These are phyloP conservation scores for Scortechinia acanthostroma DNA, from an alignment of 2,329 filamentous ascomycete species.

Conservation along the genomic window DNA sequence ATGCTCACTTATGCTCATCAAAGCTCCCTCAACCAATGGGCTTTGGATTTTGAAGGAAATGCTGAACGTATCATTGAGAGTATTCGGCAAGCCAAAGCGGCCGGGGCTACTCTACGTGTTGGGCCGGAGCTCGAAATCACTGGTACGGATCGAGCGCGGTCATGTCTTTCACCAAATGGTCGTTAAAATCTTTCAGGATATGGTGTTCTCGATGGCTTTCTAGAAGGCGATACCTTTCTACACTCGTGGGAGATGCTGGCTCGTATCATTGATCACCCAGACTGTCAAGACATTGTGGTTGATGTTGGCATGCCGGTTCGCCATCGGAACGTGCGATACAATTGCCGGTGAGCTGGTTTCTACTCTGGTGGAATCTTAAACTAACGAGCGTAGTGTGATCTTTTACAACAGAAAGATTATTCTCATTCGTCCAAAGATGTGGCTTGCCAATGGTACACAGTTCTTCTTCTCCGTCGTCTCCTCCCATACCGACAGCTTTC, in stretches of 20 bases:
- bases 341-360: constrained; percentile 14
- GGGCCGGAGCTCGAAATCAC: constrained; percentile 32
- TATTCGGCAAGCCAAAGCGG: constrained; percentile 42
- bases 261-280: constrained; percentile 9
- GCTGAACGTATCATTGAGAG: constrained; percentile 48
- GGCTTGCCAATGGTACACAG: constrained; percentile 22
- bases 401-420: constrained; percentile 17
- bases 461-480: no score
- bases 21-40: constrained; percentile 30
- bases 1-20: not conserved
- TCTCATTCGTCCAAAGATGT: constrained; percentile 14
- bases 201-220: not conserved
- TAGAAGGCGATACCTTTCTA: constrained; percentile 6
- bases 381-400: constrained; percentile 13
- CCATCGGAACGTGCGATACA: constrained; percentile 26
- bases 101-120: constrained; percentile 45
- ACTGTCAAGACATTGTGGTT: constrained; percentile 11
- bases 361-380: no score
- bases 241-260: constrained; percentile 12
- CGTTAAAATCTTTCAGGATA: not conserved
- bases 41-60: constrained; percentile 54
- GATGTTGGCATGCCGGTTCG: constrained; percentile 10
- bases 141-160: constrained; percentile 3
- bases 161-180: constrained; percentile 7
- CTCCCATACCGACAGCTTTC: no score